phyloP scores from a whole-genome alignment of 192 early-diverging fungal genomes.

The Linnemannia zychae region DNA sequence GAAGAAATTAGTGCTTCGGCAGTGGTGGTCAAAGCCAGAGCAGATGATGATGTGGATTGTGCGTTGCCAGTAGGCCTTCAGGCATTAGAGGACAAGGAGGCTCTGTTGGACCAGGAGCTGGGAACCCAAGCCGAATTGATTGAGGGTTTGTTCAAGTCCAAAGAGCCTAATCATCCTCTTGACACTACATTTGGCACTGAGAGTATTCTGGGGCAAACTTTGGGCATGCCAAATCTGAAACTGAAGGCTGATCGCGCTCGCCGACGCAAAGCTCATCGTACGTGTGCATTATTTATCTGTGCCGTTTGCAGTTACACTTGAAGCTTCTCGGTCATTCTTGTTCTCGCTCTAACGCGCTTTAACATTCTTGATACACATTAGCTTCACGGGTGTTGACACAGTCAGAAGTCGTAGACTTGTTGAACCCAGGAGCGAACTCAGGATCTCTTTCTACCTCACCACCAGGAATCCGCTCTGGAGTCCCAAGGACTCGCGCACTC shows the following conservation, averaged over 20 bases:
- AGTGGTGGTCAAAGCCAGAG: constrained; percentile 9
- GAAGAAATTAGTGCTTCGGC: background rate
- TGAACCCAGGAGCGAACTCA: constrained; percentile 23
- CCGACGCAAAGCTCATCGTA: constrained; percentile 39
- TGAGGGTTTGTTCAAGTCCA: constrained; percentile 28
- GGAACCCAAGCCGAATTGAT: constrained; percentile 34
- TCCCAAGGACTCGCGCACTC: constrained; percentile 15
- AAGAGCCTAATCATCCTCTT: constrained; percentile 9
- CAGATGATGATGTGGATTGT: constrained; percentile 44
- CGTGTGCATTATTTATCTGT: background rate
- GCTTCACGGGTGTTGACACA: constrained; percentile 37
- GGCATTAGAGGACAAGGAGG: constrained; percentile 27
- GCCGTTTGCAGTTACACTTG: too few relatives aligned
- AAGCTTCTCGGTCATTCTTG: background rate
- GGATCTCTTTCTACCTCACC: background rate
- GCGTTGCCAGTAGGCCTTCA: constrained; percentile 34
- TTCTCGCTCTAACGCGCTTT: background rate
- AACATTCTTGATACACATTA: constrained; percentile 7
- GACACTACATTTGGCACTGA: constrained; percentile 19
- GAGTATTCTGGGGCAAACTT: constrained; percentile 14
- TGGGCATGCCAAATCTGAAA: constrained; percentile 15
- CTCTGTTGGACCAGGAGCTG: constrained; percentile 22
- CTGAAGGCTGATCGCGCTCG: constrained; percentile 32
- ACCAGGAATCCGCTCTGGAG: constrained; percentile 1
- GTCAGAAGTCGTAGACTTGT: constrained; percentile 25